phyloP scores from a whole-genome alignment of 176 grass and related monocot genomes.

The Alopecurus myosuroides region DNA sequence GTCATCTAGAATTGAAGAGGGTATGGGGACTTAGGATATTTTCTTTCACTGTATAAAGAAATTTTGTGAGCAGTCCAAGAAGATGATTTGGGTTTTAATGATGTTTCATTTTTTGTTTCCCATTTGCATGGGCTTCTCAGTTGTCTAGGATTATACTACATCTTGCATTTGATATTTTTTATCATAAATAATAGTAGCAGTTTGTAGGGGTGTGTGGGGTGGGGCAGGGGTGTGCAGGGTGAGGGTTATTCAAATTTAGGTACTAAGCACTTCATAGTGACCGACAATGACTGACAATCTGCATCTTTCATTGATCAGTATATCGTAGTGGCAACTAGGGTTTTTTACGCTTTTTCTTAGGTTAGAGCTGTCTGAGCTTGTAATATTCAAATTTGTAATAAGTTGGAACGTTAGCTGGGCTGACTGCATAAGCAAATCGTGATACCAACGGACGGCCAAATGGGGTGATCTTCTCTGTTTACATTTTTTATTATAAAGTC shows the following conservation, averaged over 20 bases:
- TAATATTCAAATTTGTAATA: neutral
- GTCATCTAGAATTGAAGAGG: neutral
- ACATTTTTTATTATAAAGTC: neutral
- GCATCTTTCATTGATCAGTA: neutral
- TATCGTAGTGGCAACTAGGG: neutral
- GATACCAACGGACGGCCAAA: neutral
- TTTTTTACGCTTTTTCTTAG: neutral
- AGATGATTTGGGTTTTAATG: neutral
- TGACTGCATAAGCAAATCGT: neutral
- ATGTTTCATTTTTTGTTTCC: neutral
- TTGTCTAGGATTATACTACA: neutral
- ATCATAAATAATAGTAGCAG: neutral
- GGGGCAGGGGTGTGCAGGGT: too few relatives aligned
- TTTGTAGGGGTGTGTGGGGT: too few relatives aligned
- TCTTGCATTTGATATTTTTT: neutral
- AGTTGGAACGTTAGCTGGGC: neutral
- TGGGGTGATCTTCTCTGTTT: neutral
- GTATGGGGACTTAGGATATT: neutral
- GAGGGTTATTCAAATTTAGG: neutral
- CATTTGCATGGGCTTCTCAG: neutral
- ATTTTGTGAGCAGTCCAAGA: neutral
- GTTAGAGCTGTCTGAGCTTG: neutral
- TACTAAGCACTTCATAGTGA: neutral
- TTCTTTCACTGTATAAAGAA: neutral
- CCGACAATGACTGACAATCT: neutral